Evolutionary conservation across 148 eudicot species (phyloP).

Genomic region (Persicaria tinctoria): DNA sequence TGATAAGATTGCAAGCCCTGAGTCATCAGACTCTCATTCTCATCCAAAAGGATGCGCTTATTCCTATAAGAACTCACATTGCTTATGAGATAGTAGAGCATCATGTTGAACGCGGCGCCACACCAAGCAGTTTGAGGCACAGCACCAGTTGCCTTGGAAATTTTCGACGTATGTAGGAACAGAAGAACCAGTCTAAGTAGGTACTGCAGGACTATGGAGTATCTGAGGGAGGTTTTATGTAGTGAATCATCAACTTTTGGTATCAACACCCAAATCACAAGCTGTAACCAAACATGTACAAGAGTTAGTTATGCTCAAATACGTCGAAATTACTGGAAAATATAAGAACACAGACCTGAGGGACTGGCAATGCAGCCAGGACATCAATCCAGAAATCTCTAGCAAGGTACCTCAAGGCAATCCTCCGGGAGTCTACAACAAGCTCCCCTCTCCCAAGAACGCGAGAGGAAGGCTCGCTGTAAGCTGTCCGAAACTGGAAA

Average conservation of each 20-base stretch:
- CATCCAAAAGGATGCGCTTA: too few relatives aligned
- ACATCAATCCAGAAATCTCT: conserved; percentile 32
- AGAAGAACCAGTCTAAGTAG: conserved; percentile 33
- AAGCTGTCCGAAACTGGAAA: conserved; percentile 32
- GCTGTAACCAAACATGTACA: conserved; percentile 17
- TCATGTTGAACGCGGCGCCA: conserved; percentile 43
- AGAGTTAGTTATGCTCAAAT: too few relatives aligned
- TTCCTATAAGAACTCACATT: conserved; percentile 46
- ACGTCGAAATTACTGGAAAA: too few relatives aligned
- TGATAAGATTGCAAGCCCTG: too few relatives aligned
- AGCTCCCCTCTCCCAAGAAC: conserved; percentile 43
- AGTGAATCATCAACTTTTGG: conserved; percentile 30
- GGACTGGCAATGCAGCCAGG: conserved; percentile 36
- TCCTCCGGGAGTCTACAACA: conserved; percentile 20
- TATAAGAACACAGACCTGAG: conserved; percentile 13
- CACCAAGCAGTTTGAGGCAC: conserved; percentile 38
- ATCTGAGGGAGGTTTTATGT: background rate
- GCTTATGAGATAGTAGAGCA: conserved; percentile 43
- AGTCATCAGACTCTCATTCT: too few relatives aligned
- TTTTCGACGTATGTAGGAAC: conserved; percentile 30
- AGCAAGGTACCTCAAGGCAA: conserved; percentile 29
- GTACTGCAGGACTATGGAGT: conserved; percentile 30
- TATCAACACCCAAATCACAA: conserved; percentile 40
- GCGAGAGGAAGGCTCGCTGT: conserved; percentile 33
- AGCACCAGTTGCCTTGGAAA: conserved; percentile 34